Conservation (phyloP, 805 yeast genomes). For the Hanseniaspora guilliermondii region DNA sequence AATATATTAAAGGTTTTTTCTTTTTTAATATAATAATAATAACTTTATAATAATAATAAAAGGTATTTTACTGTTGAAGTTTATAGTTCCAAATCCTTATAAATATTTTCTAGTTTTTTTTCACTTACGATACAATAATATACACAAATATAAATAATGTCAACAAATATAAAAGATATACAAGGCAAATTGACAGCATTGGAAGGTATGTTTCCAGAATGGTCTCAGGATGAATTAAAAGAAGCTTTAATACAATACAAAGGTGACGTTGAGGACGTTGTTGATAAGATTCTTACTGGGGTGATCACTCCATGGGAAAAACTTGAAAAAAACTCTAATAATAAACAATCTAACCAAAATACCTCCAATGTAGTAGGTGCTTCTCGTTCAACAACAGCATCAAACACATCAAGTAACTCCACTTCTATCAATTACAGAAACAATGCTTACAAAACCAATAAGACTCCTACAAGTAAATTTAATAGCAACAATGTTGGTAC, state of each 20-base stretch:
- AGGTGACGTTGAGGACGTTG: constrained; percentile 58
- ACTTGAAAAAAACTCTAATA: constrained; percentile 42
- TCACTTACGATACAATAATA: background rate
- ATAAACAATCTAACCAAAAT: constrained; percentile 21
- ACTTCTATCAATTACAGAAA: constrained; percentile 17
- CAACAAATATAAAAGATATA: constrained; percentile 22
- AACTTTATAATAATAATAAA: background rate
- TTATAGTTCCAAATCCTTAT: background rate
- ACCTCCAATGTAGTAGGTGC: constrained; percentile 14
- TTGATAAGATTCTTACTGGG: constrained; percentile 81
- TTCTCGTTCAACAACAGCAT: background rate
- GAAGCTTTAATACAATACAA: constrained; percentile 64
- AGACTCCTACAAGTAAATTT: constrained; percentile 18
- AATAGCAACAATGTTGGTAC: constrained; percentile 18
- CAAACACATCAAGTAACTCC: constrained; percentile 20
- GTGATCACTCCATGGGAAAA: constrained; percentile 86
- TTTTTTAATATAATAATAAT: too few species aligned
- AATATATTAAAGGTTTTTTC: too few species aligned
- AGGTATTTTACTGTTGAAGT: background rate
- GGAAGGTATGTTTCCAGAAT: constrained; percentile 83
- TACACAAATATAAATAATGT: constrained; percentile 11
- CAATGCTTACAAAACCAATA: constrained; percentile 18
- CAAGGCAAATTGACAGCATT: constrained; percentile 41
- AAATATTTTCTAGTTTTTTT: background rate
- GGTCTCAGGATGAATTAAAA: constrained; percentile 76